phyloP scores from a whole-genome alignment of 2,329 filamentous ascomycete genomes.

The Beauveria brongniartii region DNA sequence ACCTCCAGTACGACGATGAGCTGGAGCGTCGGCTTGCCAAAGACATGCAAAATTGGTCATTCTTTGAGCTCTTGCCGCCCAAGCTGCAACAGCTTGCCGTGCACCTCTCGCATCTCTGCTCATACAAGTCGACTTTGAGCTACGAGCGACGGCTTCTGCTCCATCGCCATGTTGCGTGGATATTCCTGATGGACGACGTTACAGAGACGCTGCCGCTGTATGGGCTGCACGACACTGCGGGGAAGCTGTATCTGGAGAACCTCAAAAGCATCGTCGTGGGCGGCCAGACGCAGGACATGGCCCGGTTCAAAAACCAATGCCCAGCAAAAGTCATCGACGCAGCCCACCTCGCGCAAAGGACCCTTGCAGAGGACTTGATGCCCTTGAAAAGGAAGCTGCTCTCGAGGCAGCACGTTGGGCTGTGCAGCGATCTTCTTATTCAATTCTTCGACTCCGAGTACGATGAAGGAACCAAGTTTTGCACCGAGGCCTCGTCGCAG shows the following conservation, averaged over 20 bases:
- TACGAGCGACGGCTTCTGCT: constrained; percentile 7
- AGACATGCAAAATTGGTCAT: background rate
- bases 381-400: constrained; percentile 2
- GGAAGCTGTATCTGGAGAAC: constrained; percentile 4
- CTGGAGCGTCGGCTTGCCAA: background rate
- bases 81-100: background rate
- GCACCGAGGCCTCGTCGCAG: background rate
- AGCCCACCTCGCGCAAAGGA: background rate
- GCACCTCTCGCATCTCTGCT: constrained; percentile 3
- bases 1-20: background rate
- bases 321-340: background rate
- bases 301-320: background rate
- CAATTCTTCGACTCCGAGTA: constrained; percentile 6
- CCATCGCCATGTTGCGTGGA: constrained; percentile 4
- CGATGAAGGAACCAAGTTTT: constrained; percentile 1
- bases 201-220: constrained; percentile 6
- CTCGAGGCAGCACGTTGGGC: background rate
- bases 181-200: constrained; percentile 7
- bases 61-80: constrained; percentile 34
- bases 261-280: constrained; percentile 1
- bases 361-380: constrained; percentile 7
- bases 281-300: background rate
- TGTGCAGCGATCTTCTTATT: background rate
- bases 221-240: constrained; percentile 1
- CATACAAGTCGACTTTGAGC: background rate